These are phyloP conservation scores for Penicillium chermesinum DNA, from an alignment of 495 filamentous ascomycete genomes.

Conservation along the genomic window DNA sequence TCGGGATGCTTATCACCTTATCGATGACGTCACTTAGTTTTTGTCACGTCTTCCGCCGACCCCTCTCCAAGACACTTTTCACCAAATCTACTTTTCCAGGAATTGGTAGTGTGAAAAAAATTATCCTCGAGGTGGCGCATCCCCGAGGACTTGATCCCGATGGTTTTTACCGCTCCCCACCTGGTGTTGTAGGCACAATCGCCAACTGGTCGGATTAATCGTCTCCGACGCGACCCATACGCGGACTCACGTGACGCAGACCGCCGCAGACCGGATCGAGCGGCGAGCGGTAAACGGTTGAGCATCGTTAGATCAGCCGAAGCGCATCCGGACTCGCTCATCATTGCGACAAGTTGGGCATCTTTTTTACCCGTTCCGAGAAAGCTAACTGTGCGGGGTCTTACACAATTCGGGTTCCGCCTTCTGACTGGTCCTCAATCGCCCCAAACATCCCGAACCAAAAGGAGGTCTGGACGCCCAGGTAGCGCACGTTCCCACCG, in stretches of 20 bases:
- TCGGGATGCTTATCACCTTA: conserved; percentile 21
- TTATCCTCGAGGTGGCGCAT: not conserved
- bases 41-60: conserved; percentile 25
- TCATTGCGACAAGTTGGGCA: conserved; percentile 17
- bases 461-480: conserved; percentile 9
- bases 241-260: conserved; percentile 26
- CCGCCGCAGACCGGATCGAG: conserved; percentile 22
- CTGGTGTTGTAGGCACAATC: conserved; percentile 8
- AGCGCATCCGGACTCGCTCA: conserved; percentile 22
- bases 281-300: conserved; percentile 27
- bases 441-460: conserved; percentile 1
- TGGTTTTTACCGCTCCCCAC: not conserved
- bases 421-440: conserved; percentile 2
- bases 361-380: conserved; percentile 11
- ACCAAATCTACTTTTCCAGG: not conserved
- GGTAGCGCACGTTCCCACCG: conserved; percentile 9
- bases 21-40: conserved; percentile 16
- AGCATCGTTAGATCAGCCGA: conserved; percentile 23
- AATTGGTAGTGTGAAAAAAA: not conserved
- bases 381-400: conserved; percentile 11
- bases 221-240: conserved; percentile 21
- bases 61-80: not conserved
- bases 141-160: not conserved
- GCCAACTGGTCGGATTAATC: conserved; percentile 6
- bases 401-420: conserved; percentile 9